Percentiles rank a stretch among this genome's conserved stretches.
Evolutionary conservation across 805 yeast species (phyloP).

Genomic region (Middelhovenomyces tepae): DNA sequence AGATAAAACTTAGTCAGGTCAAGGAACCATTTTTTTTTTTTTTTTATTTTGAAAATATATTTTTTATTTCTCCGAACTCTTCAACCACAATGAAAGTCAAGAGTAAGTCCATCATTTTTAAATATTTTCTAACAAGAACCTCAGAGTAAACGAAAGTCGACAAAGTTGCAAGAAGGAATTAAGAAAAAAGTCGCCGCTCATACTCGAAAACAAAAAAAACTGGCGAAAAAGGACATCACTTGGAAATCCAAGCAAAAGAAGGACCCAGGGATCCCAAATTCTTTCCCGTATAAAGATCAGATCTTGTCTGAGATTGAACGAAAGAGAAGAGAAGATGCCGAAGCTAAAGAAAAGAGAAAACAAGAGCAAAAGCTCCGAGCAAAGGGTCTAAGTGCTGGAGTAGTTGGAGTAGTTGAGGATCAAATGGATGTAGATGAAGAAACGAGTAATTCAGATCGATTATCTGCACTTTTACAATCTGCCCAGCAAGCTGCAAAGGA

Average conservation of each 20-base stretch:
- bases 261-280: constrained; percentile 92
- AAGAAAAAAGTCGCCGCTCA: constrained; percentile 93
- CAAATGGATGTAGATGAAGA: constrained; percentile 26
- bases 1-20: too few relatives aligned
- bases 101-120: too few relatives aligned
- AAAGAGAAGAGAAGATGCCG: constrained; percentile 39
- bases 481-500: constrained; percentile 73
- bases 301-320: constrained; percentile 45
- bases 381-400: constrained; percentile 30
- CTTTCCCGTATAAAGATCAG: constrained; percentile 88
- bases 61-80: too few relatives aligned
- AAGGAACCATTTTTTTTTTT: too few relatives aligned
- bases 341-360: constrained; percentile 30
- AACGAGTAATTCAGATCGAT: constrained; percentile 40
- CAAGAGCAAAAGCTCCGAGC: constrained; percentile 21
- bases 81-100: constrained; percentile 1
- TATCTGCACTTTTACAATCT: constrained; percentile 80
- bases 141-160: constrained; percentile 34
- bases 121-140: too few relatives aligned
- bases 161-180: constrained; percentile 94
- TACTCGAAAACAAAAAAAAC: constrained; percentile 72
- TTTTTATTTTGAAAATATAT: too few relatives aligned
- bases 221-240: constrained; percentile 80
- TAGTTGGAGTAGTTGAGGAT: constrained; percentile 30
- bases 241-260: constrained; percentile 82